Percentiles rank a stretch among this genome's conserved stretches.
These are phyloP conservation scores for Vitis hybrid DNA, from an alignment of 177 flowering plant species.

Conservation along the genomic window DNA sequence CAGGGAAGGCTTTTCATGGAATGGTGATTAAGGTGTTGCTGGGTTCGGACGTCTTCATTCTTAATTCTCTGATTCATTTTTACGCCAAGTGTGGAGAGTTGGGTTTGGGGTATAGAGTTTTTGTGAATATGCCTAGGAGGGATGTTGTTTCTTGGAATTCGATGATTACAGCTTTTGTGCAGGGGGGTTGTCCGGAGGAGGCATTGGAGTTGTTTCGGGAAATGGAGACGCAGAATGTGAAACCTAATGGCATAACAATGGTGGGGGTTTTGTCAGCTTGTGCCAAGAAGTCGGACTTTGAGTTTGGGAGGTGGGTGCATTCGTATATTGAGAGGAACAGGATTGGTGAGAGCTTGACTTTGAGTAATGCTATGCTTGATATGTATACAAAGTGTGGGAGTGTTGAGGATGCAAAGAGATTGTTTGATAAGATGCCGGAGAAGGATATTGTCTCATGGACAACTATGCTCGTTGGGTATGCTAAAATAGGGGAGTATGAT, in stretches of 20 bases:
- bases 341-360: constrained; percentile 32
- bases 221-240: constrained; percentile 49
- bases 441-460: constrained; percentile 63
- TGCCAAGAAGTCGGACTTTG: constrained; percentile 47
- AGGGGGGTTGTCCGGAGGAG: constrained; percentile 35
- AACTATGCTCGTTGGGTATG: constrained; percentile 54
- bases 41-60: constrained; percentile 39
- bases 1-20: constrained; percentile 50
- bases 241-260: constrained; percentile 62
- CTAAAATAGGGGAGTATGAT: constrained; percentile 51
- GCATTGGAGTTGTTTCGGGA: constrained; percentile 50
- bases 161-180: constrained; percentile 60
- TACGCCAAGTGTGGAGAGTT: constrained; percentile 44
- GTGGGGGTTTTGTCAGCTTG: constrained; percentile 64
- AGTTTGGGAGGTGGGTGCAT: constrained; percentile 56
- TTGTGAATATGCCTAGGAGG: constrained; percentile 39
- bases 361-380: constrained; percentile 66
- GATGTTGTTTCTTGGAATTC: constrained; percentile 80
- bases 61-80: constrained; percentile 51
- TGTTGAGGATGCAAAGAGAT: constrained; percentile 41
- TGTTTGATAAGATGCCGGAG: constrained; percentile 50
- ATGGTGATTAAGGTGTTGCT: constrained; percentile 42
- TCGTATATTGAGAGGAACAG: constrained; percentile 44
- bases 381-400: constrained; percentile 74
- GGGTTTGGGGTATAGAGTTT: constrained; percentile 40